phyloP scores from a whole-genome alignment of 805 yeast genomes.

The Blastobotrys mokoenaii region DNA sequence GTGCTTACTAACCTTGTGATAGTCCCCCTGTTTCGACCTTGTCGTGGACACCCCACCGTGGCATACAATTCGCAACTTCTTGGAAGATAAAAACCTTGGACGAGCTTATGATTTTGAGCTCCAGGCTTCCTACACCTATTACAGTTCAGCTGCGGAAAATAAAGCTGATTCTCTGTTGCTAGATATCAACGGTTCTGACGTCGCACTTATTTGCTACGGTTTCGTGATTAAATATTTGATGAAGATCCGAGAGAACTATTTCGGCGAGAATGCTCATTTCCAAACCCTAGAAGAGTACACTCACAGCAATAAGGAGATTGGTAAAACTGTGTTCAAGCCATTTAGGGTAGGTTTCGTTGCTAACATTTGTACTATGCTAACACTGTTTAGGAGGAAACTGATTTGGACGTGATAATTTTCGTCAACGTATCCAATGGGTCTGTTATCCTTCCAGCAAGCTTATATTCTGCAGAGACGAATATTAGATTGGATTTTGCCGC shows the following conservation, averaged over 20 bases:
- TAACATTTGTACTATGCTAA: background rate
- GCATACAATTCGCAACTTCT: conserved; percentile 75
- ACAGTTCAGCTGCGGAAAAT: conserved; percentile 49
- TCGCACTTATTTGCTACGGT: conserved; percentile 71
- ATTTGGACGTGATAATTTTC: conserved; percentile 66
- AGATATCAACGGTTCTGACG: conserved; percentile 54
- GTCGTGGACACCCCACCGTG: conserved; percentile 78
- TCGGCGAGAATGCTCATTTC: conserved; percentile 80
- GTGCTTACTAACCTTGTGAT: background rate
- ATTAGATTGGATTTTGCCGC: conserved; percentile 54
- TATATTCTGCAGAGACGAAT: conserved; percentile 58
- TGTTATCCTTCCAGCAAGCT: conserved; percentile 59
- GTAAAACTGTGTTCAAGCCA: conserved; percentile 8
- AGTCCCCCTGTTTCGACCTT: conserved; percentile 51
- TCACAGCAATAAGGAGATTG: conserved; percentile 18
- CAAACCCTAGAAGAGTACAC: conserved; percentile 80
- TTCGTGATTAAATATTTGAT: conserved; percentile 67
- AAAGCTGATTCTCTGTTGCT: conserved; percentile 63
- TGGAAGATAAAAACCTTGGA: conserved; percentile 57
- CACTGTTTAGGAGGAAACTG: conserved; percentile 39
- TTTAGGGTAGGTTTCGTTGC: conserved; percentile 5
- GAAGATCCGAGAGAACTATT: conserved; percentile 75
- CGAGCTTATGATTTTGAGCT: conserved; percentile 52
- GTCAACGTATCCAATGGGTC: conserved; percentile 66
- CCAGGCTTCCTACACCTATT: conserved; percentile 58